These are phyloP conservation scores for Juncus inflexus DNA, from an alignment of 176 grass and related monocot genomes.

Conservation along the genomic window DNA sequence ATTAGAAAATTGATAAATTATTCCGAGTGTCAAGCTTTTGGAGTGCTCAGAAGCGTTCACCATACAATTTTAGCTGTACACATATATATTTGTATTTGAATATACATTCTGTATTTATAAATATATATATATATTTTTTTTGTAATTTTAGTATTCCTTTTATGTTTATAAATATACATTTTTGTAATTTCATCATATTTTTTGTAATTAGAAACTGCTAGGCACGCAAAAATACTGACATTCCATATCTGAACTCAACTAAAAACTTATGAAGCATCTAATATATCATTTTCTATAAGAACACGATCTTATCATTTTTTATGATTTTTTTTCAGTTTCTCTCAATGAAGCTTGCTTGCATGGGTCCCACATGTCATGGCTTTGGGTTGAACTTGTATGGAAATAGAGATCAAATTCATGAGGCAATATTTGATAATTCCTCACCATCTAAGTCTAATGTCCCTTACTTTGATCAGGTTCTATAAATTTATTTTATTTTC, in stretches of 20 bases:
- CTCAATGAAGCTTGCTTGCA: slow-evolving; percentile 22
- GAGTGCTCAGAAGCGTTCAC: background rate
- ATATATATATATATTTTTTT: too few relatives aligned
- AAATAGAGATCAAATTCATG: slow-evolving; percentile 5
- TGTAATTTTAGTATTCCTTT: too few relatives aligned
- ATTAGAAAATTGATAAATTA: background rate
- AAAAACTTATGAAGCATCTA: background rate
- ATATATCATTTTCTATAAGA: background rate
- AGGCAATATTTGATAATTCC: slow-evolving; percentile 3
- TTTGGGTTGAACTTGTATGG: slow-evolving; percentile 16
- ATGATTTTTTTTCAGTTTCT: slow-evolving; percentile 16
- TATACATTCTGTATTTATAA: too few relatives aligned
- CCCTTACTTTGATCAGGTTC: background rate
- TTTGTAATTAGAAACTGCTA: background rate
- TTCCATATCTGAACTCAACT: background rate
- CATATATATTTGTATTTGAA: too few relatives aligned
- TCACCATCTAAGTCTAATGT: background rate
- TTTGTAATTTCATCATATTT: background rate
- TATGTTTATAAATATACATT: background rate
- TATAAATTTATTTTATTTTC: background rate
- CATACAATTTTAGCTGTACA: too few relatives aligned
- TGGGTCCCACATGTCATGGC: background rate
- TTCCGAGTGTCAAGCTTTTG: too few relatives aligned
- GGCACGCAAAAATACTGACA: too few relatives aligned
- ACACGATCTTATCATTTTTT: background rate